Conservation (phyloP, 2,329 filamentous ascomycete species). For the Penicillium concentricum region DNA sequence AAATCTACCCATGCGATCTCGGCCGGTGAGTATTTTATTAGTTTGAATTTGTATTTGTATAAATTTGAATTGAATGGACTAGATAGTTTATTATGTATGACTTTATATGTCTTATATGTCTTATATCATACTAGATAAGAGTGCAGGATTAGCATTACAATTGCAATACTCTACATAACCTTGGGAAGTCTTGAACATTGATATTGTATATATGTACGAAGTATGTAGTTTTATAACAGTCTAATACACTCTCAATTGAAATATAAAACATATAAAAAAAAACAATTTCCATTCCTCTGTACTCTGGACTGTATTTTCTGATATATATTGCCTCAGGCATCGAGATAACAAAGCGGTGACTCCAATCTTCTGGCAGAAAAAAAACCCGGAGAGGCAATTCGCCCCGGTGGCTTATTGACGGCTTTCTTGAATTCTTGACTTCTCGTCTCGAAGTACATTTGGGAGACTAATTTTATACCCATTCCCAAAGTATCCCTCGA, state of each 20-base stretch:
- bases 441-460: neutral
- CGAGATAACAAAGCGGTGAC: slow-evolving; percentile 14
- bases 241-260: too few relatives aligned
- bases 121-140: neutral
- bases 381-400: slow-evolving; percentile 8
- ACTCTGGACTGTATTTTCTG: neutral
- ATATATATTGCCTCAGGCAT: neutral
- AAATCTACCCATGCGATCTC: slow-evolving; percentile 5
- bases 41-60: neutral
- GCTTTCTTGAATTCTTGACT: neutral
- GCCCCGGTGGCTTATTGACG: neutral
- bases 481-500: neutral
- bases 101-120: neutral
- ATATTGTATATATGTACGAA: neutral
- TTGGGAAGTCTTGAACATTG: too few relatives aligned
- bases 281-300: neutral
- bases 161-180: neutral
- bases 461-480: neutral
- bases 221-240: too few relatives aligned
- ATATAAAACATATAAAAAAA: neutral
- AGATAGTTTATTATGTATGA: neutral
- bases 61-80: neutral
- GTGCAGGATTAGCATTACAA: neutral
- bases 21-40: neutral
- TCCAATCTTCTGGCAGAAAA: slow-evolving; percentile 14